phyloP scores from a whole-genome alignment of 441 rosid genomes.

The Populus tomentosa region DNA sequence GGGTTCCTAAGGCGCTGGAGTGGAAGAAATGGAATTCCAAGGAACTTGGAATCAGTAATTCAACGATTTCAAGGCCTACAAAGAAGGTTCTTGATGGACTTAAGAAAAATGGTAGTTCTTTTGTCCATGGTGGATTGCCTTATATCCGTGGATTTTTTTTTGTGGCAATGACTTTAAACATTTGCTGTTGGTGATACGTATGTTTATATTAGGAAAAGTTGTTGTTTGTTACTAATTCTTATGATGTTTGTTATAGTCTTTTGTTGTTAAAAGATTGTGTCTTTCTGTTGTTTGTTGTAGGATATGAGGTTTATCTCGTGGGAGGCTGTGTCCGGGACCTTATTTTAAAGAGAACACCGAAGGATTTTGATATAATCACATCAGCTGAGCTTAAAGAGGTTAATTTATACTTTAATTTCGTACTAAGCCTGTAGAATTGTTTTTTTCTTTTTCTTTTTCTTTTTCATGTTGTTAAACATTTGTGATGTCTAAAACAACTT shows the following conservation, averaged over 20 bases:
- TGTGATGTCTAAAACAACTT: not conserved
- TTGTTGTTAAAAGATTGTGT: not conserved
- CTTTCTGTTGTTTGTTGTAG: conserved; percentile 24
- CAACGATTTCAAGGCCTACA: conserved; percentile 55
- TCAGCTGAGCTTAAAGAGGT: conserved; percentile 85
- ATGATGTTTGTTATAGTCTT: not conserved
- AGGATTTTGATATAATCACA: conserved; percentile 79
- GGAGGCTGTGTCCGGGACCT: conserved; percentile 96
- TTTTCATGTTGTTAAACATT: not conserved
- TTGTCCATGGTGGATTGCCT: not conserved
- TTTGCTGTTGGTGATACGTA: not conserved
- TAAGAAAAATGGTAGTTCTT: conserved; percentile 46
- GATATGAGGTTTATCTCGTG: conserved; percentile 76
- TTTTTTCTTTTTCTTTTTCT: not conserved
- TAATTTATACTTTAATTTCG: not conserved
- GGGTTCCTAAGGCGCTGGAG: conserved; percentile 22
- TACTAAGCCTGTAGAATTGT: not conserved
- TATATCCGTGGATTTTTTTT: not conserved
- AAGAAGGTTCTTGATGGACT: conserved; percentile 68
- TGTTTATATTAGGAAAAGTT: not conserved
- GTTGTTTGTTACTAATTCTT: not conserved
- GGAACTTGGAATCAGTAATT: conserved; percentile 63
- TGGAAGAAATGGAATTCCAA: conserved; percentile 58
- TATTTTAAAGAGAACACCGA: conserved; percentile 62
- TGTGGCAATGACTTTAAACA: not conserved